A percentile compares a stretch with the other conserved stretches of the same genome.
phyloP scores from a whole-genome alignment of 75 land plant genomes.

The Azolla pinnata region DNA sequence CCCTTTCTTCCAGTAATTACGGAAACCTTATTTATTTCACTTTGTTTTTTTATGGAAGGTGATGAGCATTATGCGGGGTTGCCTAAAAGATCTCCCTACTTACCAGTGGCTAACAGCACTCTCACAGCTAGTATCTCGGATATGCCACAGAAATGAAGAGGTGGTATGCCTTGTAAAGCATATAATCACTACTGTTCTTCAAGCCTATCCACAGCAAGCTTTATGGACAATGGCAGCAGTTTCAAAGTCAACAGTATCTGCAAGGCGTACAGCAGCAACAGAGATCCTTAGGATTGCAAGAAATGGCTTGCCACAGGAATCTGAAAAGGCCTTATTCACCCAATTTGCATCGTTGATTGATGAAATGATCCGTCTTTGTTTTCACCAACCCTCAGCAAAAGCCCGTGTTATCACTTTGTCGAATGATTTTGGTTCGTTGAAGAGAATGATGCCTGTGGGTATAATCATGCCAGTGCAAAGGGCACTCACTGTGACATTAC shows the following conservation, averaged over 20 bases:
- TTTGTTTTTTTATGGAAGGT: constrained; percentile 31
- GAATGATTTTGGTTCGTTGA: constrained; percentile 78
- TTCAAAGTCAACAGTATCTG: constrained; percentile 85
- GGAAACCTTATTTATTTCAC: neutral
- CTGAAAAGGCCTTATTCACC: constrained; percentile 39
- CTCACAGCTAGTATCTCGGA: constrained; percentile 88
- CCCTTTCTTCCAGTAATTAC: neutral
- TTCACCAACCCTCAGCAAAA: constrained; percentile 60
- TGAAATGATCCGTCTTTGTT: constrained; percentile 79
- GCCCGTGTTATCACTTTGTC: constrained; percentile 58
- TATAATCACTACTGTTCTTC: constrained; percentile 72
- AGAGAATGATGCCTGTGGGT: constrained; percentile 95
- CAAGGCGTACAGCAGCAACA: constrained; percentile 84
- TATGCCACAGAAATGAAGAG: constrained; percentile 95
- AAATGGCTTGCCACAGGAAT: constrained; percentile 45
- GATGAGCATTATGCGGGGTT: constrained; percentile 86
- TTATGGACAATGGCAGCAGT: constrained; percentile 99
- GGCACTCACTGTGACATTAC: constrained; percentile 80
- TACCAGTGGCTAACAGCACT: constrained; percentile 93
- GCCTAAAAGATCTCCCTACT: constrained; percentile 87
- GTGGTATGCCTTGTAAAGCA: constrained; percentile 72
- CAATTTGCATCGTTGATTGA: constrained; percentile 77
- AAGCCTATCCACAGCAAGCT: constrained; percentile 92
- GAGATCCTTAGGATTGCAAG: constrained; percentile 87
- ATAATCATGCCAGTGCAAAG: constrained; percentile 94